These are phyloP conservation scores for Sanghuangporus weigelae DNA, from an alignment of 1,284 basidiomycete genomes.

Conservation along the genomic window DNA sequence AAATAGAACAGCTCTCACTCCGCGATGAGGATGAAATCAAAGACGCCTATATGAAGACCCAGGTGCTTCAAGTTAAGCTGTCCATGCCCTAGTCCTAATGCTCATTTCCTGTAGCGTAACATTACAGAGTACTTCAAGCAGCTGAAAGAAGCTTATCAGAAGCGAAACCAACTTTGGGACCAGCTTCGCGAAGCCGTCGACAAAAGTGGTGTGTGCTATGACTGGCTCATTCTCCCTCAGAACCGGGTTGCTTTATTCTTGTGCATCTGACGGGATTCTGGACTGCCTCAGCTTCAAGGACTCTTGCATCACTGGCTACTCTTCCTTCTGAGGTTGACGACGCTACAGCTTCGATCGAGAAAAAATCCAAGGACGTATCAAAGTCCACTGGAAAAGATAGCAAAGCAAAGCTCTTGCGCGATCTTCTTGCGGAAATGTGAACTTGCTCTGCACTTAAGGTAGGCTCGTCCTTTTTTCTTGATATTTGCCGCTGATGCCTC, in stretches of 20 bases:
- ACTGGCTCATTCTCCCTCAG: constrained; percentile 11
- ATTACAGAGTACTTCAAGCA: constrained; percentile 32
- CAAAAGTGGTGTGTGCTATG: constrained; percentile 35
- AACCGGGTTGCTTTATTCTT: not conserved
- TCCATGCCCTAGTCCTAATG: constrained; percentile 23
- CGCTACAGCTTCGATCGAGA: constrained; percentile 6
- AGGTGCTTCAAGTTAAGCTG: constrained; percentile 28
- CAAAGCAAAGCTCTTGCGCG: constrained; percentile 16
- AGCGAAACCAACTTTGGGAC: constrained; percentile 42
- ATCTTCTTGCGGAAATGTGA: constrained; percentile 16
- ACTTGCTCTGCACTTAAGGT: not conserved
- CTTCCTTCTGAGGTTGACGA: constrained; percentile 15
- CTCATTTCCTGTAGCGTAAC: constrained; percentile 24
- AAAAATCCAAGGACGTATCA: constrained; percentile 15
- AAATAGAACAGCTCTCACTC: constrained; percentile 39
- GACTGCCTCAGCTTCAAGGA: constrained; percentile 2
- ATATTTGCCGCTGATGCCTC: not conserved
- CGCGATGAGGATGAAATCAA: constrained; percentile 39
- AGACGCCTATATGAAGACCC: constrained; percentile 32
- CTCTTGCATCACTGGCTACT: constrained; percentile 1
- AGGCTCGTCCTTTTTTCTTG: not conserved
- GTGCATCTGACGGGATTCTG: not conserved
- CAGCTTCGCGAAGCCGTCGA: constrained; percentile 38
- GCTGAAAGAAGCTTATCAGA: constrained; percentile 40
- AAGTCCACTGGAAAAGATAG: constrained; percentile 11